Evolutionary conservation across 345 rosid species (phyloP).

Genomic region (Lepidium didymum): DNA sequence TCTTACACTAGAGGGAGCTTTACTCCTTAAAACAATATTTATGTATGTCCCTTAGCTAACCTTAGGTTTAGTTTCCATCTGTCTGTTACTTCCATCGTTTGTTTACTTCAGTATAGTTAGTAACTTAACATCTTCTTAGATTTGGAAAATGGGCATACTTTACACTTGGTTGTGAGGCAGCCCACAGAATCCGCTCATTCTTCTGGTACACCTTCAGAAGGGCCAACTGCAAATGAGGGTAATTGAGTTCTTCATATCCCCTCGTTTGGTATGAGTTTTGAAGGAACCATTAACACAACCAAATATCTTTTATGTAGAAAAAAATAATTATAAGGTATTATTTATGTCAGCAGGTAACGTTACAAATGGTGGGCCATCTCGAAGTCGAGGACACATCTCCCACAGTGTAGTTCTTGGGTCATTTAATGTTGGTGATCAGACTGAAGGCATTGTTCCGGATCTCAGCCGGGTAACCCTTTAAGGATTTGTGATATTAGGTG

Average conservation of each 20-base stretch:
- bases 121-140: slow-evolving; percentile 54
- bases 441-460: slow-evolving; percentile 64
- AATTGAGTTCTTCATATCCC: slow-evolving; percentile 33
- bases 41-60: not conserved
- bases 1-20: not conserved
- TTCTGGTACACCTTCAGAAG: slow-evolving; percentile 46
- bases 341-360: slow-evolving; percentile 47
- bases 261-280: not conserved
- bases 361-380: slow-evolving; percentile 44
- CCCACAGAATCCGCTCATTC: slow-evolving; percentile 50
- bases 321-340: not conserved
- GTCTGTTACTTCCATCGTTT: not conserved
- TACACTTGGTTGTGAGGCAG: slow-evolving; percentile 89
- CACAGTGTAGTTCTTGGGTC: slow-evolving; percentile 86
- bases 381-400: slow-evolving; percentile 64
- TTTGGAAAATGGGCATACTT: slow-evolving; percentile 87
- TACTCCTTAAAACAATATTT: not conserved
- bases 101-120: not conserved
- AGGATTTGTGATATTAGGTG: not conserved
- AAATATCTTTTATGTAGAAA: not conserved
- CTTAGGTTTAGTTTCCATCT: not conserved
- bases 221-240: slow-evolving; percentile 39
- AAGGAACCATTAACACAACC: not conserved
- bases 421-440: slow-evolving; percentile 76
- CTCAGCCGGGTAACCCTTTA: slow-evolving; percentile 43